Percentiles rank a stretch among this genome's conserved stretches.
Evolutionary conservation across 2,329 filamentous ascomycete species (phyloP).

Genomic region (Fusarium newnesense): DNA sequence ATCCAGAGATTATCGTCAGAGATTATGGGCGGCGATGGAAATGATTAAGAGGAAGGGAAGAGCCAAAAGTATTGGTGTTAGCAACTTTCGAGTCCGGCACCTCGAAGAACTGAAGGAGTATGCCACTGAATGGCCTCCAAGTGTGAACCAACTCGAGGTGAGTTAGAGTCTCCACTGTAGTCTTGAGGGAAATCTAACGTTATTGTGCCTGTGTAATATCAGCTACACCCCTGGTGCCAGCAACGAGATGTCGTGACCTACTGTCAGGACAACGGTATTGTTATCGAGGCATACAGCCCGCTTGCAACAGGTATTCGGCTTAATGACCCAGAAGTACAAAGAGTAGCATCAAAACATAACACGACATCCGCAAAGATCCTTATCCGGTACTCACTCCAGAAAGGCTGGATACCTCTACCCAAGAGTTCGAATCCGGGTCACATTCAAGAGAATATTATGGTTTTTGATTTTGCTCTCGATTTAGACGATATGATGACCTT

Average conservation of each 20-base stretch:
- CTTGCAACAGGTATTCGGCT: conserved; percentile 48
- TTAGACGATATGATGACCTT: conserved; percentile 63
- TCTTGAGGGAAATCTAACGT: background rate
- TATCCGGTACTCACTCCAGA: conserved; percentile 76
- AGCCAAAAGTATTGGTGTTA: conserved; percentile 75
- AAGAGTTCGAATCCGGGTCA: conserved; percentile 70
- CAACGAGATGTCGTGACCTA: conserved; percentile 52
- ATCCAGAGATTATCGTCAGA: conserved; percentile 64
- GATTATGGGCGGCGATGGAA: conserved; percentile 75
- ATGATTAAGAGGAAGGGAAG: conserved; percentile 67
- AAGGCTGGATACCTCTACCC: conserved; percentile 73
- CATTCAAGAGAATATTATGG: conserved; percentile 68
- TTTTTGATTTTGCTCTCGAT: conserved; percentile 69
- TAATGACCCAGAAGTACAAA: conserved; percentile 66
- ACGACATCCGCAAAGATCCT: conserved; percentile 73
- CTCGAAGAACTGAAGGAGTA: conserved; percentile 75
- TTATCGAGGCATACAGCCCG: conserved; percentile 54
- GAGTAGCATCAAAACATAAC: conserved; percentile 66
- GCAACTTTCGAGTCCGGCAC: conserved; percentile 75
- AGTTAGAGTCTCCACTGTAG: conserved; percentile 35
- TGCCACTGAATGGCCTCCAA: conserved; percentile 75
- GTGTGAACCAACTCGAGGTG: conserved; percentile 79
- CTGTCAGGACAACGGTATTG: conserved; percentile 83
- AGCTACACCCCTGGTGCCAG: conserved; percentile 80
- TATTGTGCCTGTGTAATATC: background rate